phyloP scores from a whole-genome alignment of 2,329 filamentous ascomycete genomes.

The Xylaria sp. region DNA sequence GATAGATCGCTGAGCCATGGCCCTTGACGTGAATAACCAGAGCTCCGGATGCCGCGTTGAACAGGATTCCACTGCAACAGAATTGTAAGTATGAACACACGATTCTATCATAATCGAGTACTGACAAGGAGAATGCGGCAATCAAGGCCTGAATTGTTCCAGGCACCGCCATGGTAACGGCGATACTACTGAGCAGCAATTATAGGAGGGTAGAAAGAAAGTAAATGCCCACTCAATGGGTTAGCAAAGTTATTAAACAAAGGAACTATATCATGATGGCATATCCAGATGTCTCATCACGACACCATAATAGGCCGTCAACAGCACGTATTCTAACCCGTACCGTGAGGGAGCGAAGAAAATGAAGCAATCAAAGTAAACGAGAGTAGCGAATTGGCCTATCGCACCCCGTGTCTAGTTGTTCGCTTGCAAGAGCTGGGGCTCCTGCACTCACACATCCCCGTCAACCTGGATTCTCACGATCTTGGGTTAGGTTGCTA shows the following conservation, averaged over 20 bases:
- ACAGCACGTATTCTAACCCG: not conserved
- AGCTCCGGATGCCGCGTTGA: slow-evolving; percentile 61
- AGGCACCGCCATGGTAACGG: slow-evolving; percentile 57
- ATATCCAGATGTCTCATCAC: slow-evolving; percentile 28
- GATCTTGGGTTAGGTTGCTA: slow-evolving; percentile 28
- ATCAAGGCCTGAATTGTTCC: slow-evolving; percentile 60
- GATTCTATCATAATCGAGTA: slow-evolving; percentile 32
- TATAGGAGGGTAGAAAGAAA: slow-evolving; percentile 29
- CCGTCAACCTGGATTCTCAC: slow-evolving; percentile 27
- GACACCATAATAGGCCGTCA: slow-evolving; percentile 20
- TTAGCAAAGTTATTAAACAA: slow-evolving; percentile 20
- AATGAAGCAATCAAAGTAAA: slow-evolving; percentile 22
- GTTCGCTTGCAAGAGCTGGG: slow-evolving; percentile 15
- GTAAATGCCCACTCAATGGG: slow-evolving; percentile 30
- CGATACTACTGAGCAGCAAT: slow-evolving; percentile 30
- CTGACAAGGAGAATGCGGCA: slow-evolving; percentile 66
- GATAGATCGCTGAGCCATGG: slow-evolving; percentile 60
- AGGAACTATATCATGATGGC: slow-evolving; percentile 30
- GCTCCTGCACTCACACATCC: slow-evolving; percentile 29
- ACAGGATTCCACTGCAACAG: slow-evolving; percentile 59
- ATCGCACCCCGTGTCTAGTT: slow-evolving; percentile 3
- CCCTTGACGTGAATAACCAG: slow-evolving; percentile 58
- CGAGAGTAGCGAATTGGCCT: slow-evolving; percentile 7
- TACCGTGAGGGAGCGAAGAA: slow-evolving; percentile 8
- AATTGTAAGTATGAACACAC: slow-evolving; percentile 42